A percentile compares a stretch with the other conserved stretches of the same genome.
Conservation (phyloP, 2,329 filamentous ascomycete species). For the Fusarium solani-melongenae region DNA sequence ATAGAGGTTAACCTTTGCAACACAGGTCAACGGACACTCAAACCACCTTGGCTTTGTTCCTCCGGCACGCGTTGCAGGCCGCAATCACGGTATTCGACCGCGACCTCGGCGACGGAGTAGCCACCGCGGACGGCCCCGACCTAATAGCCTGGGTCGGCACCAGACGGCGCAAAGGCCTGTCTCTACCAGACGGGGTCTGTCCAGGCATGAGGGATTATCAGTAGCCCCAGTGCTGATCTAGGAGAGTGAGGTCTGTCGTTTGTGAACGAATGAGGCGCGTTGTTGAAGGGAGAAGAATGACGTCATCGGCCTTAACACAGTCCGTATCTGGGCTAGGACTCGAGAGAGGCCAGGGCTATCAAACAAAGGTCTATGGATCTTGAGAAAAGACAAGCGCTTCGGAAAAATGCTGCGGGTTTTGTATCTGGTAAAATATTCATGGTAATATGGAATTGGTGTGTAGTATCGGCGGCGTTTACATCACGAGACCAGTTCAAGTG, state of each 20-base stretch:
- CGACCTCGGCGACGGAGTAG: background rate
- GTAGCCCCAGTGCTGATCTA: background rate
- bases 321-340: background rate
- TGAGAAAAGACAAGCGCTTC: background rate
- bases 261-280: background rate
- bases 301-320: background rate
- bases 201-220: background rate
- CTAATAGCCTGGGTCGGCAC: background rate
- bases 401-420: background rate
- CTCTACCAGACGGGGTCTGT: background rate
- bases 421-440: background rate
- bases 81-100: constrained; percentile 18
- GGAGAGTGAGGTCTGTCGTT: background rate
- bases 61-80: constrained; percentile 35
- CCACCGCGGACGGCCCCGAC: background rate
- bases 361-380: background rate
- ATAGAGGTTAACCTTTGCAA: background rate
- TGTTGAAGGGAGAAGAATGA: background rate
- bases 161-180: background rate
- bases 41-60: constrained; percentile 34
- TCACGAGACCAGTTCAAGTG: background rate
- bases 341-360: background rate
- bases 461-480: background rate
- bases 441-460: background rate
- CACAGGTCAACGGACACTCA: background rate